phyloP scores from a whole-genome alignment of 371 early-diverging fungal genomes.

The Mucor irregularis region DNA sequence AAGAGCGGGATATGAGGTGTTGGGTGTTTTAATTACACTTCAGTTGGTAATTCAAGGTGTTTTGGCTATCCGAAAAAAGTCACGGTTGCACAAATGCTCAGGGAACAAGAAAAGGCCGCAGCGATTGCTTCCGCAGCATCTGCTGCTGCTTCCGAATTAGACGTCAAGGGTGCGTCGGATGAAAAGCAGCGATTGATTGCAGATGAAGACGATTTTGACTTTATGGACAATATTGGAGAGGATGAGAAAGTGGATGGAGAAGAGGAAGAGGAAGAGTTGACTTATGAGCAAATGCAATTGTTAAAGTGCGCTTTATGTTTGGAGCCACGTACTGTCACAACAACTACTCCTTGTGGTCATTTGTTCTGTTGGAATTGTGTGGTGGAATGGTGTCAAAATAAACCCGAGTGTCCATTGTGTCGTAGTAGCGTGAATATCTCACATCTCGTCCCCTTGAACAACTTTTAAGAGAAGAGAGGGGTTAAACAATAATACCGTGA shows the following conservation, averaged over 20 bases:
- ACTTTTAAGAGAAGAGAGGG: constrained; percentile 45
- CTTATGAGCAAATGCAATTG: constrained; percentile 41
- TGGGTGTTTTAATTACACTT: constrained; percentile 77
- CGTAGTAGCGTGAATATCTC: constrained; percentile 70
- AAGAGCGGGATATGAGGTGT: constrained; percentile 78
- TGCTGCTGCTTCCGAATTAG: no score
- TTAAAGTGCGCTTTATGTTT: constrained; percentile 86
- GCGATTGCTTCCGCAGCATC: background rate
- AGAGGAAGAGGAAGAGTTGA: constrained; percentile 31
- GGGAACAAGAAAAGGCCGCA: constrained; percentile 10
- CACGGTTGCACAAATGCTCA: constrained; percentile 13
- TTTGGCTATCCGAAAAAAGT: constrained; percentile 37
- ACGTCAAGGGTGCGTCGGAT: background rate
- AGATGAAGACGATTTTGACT: constrained; percentile 47
- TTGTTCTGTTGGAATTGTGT: constrained; percentile 93
- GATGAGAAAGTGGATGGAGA: constrained; percentile 40
- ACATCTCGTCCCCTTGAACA: constrained; percentile 63
- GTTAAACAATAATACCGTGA: no score
- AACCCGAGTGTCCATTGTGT: constrained; percentile 89
- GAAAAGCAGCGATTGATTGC: constrained; percentile 12
- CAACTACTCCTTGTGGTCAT: constrained; percentile 91
- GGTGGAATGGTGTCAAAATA: constrained; percentile 88
- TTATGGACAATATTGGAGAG: constrained; percentile 42
- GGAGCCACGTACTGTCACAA: constrained; percentile 70
- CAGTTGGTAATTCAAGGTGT: constrained; percentile 64